These are phyloP conservation scores for Penicillium griseofulvum DNA, from an alignment of 2,329 filamentous ascomycete genomes.

Conservation along the genomic window DNA sequence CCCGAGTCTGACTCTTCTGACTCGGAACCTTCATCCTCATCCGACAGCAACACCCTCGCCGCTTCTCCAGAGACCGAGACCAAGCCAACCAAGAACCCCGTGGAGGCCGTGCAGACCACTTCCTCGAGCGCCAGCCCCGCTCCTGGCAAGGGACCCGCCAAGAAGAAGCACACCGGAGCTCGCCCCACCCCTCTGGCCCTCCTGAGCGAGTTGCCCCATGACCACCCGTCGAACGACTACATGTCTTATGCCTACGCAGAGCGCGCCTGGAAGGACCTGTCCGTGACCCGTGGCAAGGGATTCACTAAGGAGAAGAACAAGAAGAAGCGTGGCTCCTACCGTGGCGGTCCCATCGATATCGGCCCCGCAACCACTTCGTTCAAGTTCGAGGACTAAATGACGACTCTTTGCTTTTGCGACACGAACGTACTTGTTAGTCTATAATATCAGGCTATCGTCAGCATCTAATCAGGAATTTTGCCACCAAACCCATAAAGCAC, in stretches of 20 bases:
- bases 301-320: conserved; percentile 99
- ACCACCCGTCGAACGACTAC: conserved; percentile 77
- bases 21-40: conserved; percentile 23
- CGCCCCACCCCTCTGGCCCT: conserved; percentile 73
- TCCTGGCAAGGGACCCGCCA: conserved; percentile 27
- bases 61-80: conserved; percentile 25
- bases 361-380: conserved; percentile 71
- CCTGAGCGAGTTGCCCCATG: conserved; percentile 65
- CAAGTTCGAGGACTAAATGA: conserved; percentile 82
- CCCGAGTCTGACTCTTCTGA: conserved; percentile 33
- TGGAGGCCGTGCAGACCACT: conserved; percentile 27
- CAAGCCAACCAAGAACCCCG: conserved; percentile 25
- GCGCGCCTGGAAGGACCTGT: conserved; percentile 80
- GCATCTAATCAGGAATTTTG: neutral
- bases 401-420: neutral
- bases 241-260: conserved; percentile 84
- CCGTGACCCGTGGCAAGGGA: conserved; percentile 88
- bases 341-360: conserved; percentile 84
- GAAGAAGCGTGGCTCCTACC: conserved; percentile 88
- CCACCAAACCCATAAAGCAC: neutral
- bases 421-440: neutral
- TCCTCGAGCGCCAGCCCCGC: conserved; percentile 54
- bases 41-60: conserved; percentile 33
- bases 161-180: conserved; percentile 48
- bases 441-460: conserved; percentile 1